Evolutionary conservation across 148 eudicot genomes (phyloP), one percentile per base, ranked within the genome.

Genomic region (Rhododendron henanense): DNA sequence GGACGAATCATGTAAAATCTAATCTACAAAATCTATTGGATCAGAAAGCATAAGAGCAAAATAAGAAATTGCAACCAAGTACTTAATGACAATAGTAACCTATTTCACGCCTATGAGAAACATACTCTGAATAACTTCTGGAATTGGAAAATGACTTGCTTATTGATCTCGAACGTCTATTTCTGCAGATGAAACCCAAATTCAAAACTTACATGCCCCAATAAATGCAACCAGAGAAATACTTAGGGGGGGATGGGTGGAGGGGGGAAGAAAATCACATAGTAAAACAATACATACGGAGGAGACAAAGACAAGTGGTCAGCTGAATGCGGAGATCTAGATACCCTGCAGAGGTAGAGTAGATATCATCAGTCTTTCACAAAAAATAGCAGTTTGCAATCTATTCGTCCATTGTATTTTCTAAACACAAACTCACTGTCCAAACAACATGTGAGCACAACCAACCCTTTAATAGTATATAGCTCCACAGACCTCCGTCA

Each of bases 121-220:
- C 93, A 79, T 92, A 96, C 96, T 88, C 89, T 41, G 95, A 96
- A 86, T 87, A 57, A 91, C 99, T 94, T 90, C 93, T 90, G 44
- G 95, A 94, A 87, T 90, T 90, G 59, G 94, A 94, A 63, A 85
- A 84, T 57, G 98, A 94, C 88, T 91, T 90, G 92, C 96, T 94
- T 86, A 82, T 71, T 85, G 94, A 91, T 88, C 91, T 87, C 28
- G 95, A 92, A 53, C 86, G 90, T 50, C 84, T 88, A n/a, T 85
- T 82, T 61, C 95, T 92, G 95, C 87, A 86, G 31, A 85, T 85
- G 71, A 87, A 65, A 78, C 44, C 73, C 59, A 39, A 53, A 3
- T 11, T 13, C 35, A 21, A 25, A 83, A 47, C 39, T 37, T 28
- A 14, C 14, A 39, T 78, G 25, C 41, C 55, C 45, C 45, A n/a